Conservation (phyloP, 371 early-diverging fungal genomes). For the Saksenaea vasiformis region DNA sequence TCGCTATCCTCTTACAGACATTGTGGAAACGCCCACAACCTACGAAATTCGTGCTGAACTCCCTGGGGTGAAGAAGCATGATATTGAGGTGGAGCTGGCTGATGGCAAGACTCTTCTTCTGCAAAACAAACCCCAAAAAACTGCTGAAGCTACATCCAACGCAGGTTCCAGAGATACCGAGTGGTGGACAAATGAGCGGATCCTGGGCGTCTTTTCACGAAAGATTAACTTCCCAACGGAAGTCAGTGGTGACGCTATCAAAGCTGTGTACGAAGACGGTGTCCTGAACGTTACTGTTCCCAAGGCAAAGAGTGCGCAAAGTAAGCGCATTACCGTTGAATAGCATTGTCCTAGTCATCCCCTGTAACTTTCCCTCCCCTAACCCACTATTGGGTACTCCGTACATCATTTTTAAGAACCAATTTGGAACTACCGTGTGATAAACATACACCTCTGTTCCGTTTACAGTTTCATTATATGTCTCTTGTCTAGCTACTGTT, state of each 20-base stretch:
- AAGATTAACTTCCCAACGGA: conserved; percentile 23
- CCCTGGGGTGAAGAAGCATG: conserved; percentile 26
- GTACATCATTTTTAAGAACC: not conserved
- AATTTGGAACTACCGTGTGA: too few relatives aligned
- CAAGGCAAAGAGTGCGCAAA: conserved; percentile 11
- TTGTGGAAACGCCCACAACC: conserved; percentile 21
- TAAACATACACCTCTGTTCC: too few relatives aligned
- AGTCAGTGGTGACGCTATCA: conserved; percentile 19
- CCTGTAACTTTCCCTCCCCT: too few relatives aligned
- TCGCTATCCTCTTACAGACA: conserved; percentile 17
- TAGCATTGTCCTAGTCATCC: conserved; percentile 11
- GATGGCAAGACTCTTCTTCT: conserved; percentile 23
- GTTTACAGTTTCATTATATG: too few relatives aligned
- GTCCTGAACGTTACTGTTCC: conserved; percentile 25
- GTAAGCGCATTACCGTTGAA: not conserved
- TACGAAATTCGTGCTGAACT: conserved; percentile 29
- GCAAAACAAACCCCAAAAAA: conserved; percentile 9
- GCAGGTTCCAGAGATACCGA: not conserved
- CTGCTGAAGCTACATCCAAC: not conserved
- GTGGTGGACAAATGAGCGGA: conserved; percentile 23
- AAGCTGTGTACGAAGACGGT: conserved; percentile 29
- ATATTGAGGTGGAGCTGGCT: conserved; percentile 24
- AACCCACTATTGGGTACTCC: too few relatives aligned
- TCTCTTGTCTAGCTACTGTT: too few relatives aligned
- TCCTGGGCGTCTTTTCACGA: conserved; percentile 21